Percentiles rank a stretch among this genome's conserved stretches.
Conservation (phyloP, 192 early-diverging fungal genomes). For the Podila minutissima region DNA sequence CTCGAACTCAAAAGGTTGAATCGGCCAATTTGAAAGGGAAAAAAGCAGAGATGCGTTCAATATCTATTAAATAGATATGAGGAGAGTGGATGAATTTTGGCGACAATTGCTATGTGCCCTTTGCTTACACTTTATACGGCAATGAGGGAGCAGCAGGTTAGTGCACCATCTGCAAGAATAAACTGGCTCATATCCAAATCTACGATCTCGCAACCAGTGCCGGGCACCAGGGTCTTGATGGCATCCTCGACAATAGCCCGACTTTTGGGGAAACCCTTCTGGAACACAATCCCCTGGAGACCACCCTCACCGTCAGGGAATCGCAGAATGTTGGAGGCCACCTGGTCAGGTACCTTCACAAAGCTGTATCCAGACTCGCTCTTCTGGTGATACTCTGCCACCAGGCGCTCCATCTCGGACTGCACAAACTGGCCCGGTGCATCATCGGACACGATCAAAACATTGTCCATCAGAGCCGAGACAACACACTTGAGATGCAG, state of each 20-base stretch:
- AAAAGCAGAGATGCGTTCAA: too few species aligned
- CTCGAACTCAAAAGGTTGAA: too few species aligned
- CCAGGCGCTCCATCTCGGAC: slow-evolving; percentile 22
- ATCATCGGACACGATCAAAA: slow-evolving; percentile 36
- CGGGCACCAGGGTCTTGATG: not conserved
- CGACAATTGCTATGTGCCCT: too few species aligned
- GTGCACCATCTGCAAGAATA: slow-evolving; percentile 53
- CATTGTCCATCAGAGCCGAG: slow-evolving; percentile 14
- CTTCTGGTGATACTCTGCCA: not conserved
- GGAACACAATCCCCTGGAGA: slow-evolving; percentile 18
- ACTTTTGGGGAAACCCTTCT: slow-evolving; percentile 43
- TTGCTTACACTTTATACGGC: not conserved
- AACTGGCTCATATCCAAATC: slow-evolving; percentile 52
- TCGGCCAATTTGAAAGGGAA: too few species aligned
- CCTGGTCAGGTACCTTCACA: slow-evolving; percentile 48
- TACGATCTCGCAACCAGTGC: not conserved
- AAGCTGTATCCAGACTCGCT: slow-evolving; percentile 5
- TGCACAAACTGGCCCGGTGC: slow-evolving; percentile 26
- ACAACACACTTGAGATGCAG: slow-evolving; percentile 55
- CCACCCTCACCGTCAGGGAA: slow-evolving; percentile 21
- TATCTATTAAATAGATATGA: too few species aligned
- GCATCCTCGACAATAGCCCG: slow-evolving; percentile 11
- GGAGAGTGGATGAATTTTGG: too few species aligned
- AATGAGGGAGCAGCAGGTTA: slow-evolving; percentile 52
- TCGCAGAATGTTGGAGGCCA: slow-evolving; percentile 50